These are phyloP conservation scores for Podospora sp. DNA, from an alignment of 495 filamentous ascomycete species.

Conservation along the genomic window DNA sequence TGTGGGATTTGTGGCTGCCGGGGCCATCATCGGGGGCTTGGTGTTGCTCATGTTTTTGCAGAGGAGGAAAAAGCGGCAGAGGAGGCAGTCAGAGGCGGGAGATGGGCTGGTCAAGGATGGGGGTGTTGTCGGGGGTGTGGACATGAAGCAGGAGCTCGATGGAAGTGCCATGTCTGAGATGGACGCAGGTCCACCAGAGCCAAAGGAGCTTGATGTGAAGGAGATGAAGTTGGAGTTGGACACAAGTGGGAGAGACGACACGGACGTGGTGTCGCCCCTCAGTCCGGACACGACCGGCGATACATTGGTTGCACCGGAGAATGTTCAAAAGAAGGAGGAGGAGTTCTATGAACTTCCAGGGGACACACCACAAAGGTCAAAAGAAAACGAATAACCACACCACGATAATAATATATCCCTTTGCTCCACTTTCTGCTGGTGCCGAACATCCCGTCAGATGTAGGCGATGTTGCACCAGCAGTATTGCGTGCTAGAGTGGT, in stretches of 20 bases:
- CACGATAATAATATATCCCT: too few relatives aligned
- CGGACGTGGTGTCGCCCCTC: neutral
- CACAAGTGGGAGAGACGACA: neutral
- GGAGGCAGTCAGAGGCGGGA: neutral
- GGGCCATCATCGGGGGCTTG: neutral
- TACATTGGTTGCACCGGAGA: neutral
- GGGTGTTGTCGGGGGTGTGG: neutral
- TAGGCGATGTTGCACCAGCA: too few relatives aligned
- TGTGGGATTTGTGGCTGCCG: neutral
- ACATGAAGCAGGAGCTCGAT: constrained; percentile 10
- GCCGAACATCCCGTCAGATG: too few relatives aligned
- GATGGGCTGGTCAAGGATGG: too few relatives aligned
- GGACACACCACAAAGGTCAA: neutral
- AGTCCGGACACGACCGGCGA: neutral
- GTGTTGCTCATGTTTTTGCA: neutral
- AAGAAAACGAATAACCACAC: too few relatives aligned
- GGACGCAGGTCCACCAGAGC: neutral
- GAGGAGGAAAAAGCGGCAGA: neutral
- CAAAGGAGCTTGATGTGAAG: neutral
- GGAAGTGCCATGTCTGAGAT: neutral
- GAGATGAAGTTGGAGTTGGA: neutral
- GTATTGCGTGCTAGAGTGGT: too few relatives aligned
- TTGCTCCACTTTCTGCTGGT: too few relatives aligned
- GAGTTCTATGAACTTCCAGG: neutral
- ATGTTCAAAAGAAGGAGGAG: neutral